Percentiles rank a stretch among this genome's conserved stretches.
Conservation (phyloP, 2,329 filamentous ascomycete genomes). For the Arthrobotrys sinensis region DNA sequence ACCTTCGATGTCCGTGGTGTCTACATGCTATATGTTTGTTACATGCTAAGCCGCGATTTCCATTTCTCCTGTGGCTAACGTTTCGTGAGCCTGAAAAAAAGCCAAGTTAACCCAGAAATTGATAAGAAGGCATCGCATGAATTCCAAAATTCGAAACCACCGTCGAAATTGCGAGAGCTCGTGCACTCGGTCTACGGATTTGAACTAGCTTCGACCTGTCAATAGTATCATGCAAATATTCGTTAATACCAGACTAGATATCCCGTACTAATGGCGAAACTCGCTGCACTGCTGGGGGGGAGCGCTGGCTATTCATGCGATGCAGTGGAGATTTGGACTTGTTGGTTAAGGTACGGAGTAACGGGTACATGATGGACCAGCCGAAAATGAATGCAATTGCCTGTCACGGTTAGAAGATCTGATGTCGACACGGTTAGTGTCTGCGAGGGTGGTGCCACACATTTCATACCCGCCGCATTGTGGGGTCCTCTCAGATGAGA, state of each 20-base stretch:
- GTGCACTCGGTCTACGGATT: conserved; percentile 43
- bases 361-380: conserved; percentile 37
- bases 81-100: conserved; percentile 5
- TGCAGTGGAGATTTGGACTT: conserved; percentile 31
- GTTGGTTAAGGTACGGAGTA: conserved; percentile 38
- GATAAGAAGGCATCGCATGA: conserved; percentile 16
- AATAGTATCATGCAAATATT: conserved; percentile 26
- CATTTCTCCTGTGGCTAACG: conserved; percentile 9
- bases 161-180: conserved; percentile 49
- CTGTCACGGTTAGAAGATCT: conserved; percentile 40
- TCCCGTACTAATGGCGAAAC: conserved; percentile 30
- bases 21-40: conserved; percentile 5
- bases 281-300: conserved; percentile 5
- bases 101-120: conserved; percentile 9
- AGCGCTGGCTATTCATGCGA: conserved; percentile 42
- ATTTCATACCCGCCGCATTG: conserved; percentile 42
- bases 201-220: conserved; percentile 47
- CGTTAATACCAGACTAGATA: conserved; percentile 11
- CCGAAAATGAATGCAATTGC: conserved; percentile 54
- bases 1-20: neutral
- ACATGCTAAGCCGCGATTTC: conserved; percentile 18
- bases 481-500: conserved; percentile 40
- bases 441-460: conserved; percentile 41
- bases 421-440: neutral
- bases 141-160: conserved; percentile 3